Evolutionary conservation across 192 early-diverging fungal genomes (phyloP).

Genomic region (Coemansia sp.): DNA sequence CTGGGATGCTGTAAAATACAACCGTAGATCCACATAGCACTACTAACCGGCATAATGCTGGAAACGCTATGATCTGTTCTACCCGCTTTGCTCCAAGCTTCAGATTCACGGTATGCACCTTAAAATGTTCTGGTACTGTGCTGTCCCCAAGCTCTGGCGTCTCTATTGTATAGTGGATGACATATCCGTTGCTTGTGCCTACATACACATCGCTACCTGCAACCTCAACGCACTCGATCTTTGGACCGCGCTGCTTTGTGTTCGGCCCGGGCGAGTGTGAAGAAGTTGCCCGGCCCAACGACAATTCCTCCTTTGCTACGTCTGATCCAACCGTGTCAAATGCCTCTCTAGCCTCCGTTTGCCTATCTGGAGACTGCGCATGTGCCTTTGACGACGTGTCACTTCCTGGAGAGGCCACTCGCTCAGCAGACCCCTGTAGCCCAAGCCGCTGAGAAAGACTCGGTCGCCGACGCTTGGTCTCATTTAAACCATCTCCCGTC

Average conservation of each 20-base stretch:
- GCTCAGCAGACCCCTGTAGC: slow-evolving; percentile 11
- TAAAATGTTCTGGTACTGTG: slow-evolving; percentile 14
- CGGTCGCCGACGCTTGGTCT: slow-evolving; percentile 26
- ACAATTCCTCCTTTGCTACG: background rate
- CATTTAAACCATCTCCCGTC: background rate
- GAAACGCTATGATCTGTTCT: slow-evolving; percentile 45
- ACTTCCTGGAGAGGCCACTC: background rate
- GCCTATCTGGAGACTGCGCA: background rate
- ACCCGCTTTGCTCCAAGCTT: slow-evolving; percentile 34
- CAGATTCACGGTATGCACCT: slow-evolving; percentile 25
- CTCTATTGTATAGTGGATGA: slow-evolving; percentile 36
- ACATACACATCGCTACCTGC: slow-evolving; percentile 33
- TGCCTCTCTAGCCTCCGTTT: background rate
- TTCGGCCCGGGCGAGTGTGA: slow-evolving; percentile 3
- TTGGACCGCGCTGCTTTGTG: slow-evolving; percentile 5
- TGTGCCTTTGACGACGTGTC: background rate
- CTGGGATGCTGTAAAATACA: slow-evolving; percentile 21
- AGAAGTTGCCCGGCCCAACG: background rate
- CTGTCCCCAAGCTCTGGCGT: slow-evolving; percentile 13
- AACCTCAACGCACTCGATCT: slow-evolving; percentile 42
- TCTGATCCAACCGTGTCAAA: background rate
- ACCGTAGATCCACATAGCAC: slow-evolving; percentile 44
- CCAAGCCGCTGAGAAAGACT: slow-evolving; percentile 50
- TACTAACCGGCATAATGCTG: slow-evolving; percentile 25
- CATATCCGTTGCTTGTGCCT: slow-evolving; percentile 37